Base-by-base conservation (phyloP, 108 stramenopile species). In the Cyclostephanos invisitatus region DNA sequence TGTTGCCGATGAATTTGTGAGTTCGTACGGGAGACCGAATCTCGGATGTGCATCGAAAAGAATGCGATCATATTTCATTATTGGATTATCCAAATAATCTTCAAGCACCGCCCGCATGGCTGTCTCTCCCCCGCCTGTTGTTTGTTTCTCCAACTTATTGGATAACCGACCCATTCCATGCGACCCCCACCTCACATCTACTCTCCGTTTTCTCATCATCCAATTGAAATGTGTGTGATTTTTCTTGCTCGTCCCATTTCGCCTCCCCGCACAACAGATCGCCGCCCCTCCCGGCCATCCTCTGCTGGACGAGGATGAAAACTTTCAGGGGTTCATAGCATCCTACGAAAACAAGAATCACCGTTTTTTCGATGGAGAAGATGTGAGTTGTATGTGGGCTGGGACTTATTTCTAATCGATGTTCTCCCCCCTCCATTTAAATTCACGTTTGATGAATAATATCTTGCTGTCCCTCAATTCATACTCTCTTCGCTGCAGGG, bases 271-370 rank as follows among this genome's bases (percentile, higher is more conserved):
- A 20, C 11, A 20, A 38, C 25, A 61, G 61, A 15, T 62, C 40
- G 29, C 61, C 0, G 61, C 61, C 7, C 61, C 61, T 37, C 61
- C 61, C 21, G 40, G 40, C 61, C 61, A 62, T 17, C 61, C 61
- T 20, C 61, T 42, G 22, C 12, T 62, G 61, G 61, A 62, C 61
- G 61, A 62, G 7, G 12, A 62, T 37, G 36, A 28, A 22, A 29
- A 37, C 61, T 62, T 62, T 6, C 35, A 37, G 35, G 28, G 35
- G 10, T 37, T 37, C 35, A 35, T 62, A 21, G 21, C n/a, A 12
- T 10, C 35, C 14, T 35, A 62, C 35, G 15, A 8, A 11, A 15
- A 42, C 21, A 20, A 42, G 28, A 20, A 21, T 21, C 61, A 62
- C 15, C 61, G 28, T 24, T 62, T 15, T 9, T 62, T 62, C 28